phyloP scores from a whole-genome alignment of 2,329 filamentous ascomycete genomes.

The Escovopsis sp. region DNA sequence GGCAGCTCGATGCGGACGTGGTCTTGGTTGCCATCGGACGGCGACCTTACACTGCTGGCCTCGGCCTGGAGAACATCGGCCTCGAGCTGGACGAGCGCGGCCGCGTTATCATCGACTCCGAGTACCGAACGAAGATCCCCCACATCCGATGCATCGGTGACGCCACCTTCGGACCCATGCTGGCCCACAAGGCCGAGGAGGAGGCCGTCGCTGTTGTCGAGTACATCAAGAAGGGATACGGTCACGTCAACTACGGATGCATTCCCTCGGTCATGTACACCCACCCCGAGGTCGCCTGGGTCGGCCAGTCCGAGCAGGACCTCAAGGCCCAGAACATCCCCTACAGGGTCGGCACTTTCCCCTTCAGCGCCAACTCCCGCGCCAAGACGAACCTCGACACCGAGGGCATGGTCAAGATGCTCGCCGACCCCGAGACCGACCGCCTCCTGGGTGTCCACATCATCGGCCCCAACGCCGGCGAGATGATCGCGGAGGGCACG shows the following conservation, averaged over 20 bases:
- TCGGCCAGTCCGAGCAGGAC: conserved; percentile 93
- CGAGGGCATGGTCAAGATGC: conserved; percentile 93
- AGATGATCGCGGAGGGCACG: conserved; percentile 98
- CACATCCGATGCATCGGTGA: conserved; percentile 97
- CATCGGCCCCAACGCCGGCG: conserved; percentile 85
- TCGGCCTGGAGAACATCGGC: conserved; percentile 87
- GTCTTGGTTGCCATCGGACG: conserved; percentile 95
- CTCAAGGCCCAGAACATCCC: conserved; percentile 80
- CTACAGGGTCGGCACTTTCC: conserved; percentile 89
- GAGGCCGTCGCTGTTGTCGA: conserved; percentile 90
- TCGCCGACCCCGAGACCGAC: conserved; percentile 92
- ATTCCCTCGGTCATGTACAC: conserved; percentile 99
- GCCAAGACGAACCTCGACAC: conserved; percentile 98
- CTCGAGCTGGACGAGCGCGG: conserved; percentile 86
- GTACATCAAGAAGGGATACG: conserved; percentile 95
- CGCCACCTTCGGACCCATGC: conserved; percentile 94
- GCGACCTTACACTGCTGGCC: conserved; percentile 80
- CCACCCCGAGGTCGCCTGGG: conserved; percentile 95
- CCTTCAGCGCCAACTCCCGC: conserved; percentile 94
- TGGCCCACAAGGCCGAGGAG: conserved; percentile 98
- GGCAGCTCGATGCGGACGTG: conserved; percentile 77
- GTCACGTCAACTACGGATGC: conserved; percentile 96
- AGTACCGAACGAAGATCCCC: conserved; percentile 94
- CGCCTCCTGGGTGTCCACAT: conserved; percentile 93
- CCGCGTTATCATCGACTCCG: conserved; percentile 90